A percentile compares a stretch with the other conserved stretches of the same genome.
Conservation (phyloP, 1,284 basidiomycete species). For the Tetrapyrgos nigripes region DNA sequence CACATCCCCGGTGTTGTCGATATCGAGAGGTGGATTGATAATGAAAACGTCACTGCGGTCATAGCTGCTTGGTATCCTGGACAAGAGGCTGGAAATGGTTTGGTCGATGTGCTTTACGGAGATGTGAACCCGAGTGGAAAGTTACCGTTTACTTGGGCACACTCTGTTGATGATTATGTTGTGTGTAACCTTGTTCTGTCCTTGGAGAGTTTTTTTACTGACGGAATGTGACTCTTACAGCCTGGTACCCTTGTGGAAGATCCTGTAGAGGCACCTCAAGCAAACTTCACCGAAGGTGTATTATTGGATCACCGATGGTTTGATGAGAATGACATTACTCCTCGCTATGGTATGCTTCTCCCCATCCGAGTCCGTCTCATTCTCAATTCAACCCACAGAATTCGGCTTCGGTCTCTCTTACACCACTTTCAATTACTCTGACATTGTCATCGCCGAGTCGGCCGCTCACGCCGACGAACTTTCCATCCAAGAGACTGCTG, state of each 20-base stretch:
- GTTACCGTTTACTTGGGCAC: slow-evolving; percentile 67
- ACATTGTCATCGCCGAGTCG: not conserved
- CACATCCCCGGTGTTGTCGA: slow-evolving; percentile 16
- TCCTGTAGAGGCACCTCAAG: slow-evolving; percentile 14
- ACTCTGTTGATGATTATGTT: slow-evolving; percentile 37
- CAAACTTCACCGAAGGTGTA: slow-evolving; percentile 59
- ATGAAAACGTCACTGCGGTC: slow-evolving; percentile 14
- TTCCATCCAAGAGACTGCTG: slow-evolving; percentile 3
- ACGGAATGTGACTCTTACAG: not conserved
- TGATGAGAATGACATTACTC: slow-evolving; percentile 10
- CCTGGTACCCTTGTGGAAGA: not conserved
- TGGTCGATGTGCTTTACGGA: slow-evolving; percentile 53
- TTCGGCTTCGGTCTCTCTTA: slow-evolving; percentile 12
- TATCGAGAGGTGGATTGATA: slow-evolving; percentile 18
- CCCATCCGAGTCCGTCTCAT: not conserved
- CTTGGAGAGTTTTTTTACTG: too few relatives aligned
- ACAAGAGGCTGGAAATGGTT: slow-evolving; percentile 50
- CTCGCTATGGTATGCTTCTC: slow-evolving; percentile 10
- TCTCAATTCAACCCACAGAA: not conserved
- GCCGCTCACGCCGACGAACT: not conserved
- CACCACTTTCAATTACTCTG: slow-evolving; percentile 7
- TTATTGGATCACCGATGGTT: slow-evolving; percentile 52
- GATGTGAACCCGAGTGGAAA: too few relatives aligned
- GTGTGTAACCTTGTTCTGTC: not conserved
- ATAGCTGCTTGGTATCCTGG: slow-evolving; percentile 15